Evolutionary conservation across 805 yeast genomes (phyloP).

Genomic region (Debaryomyces prosopidis): DNA sequence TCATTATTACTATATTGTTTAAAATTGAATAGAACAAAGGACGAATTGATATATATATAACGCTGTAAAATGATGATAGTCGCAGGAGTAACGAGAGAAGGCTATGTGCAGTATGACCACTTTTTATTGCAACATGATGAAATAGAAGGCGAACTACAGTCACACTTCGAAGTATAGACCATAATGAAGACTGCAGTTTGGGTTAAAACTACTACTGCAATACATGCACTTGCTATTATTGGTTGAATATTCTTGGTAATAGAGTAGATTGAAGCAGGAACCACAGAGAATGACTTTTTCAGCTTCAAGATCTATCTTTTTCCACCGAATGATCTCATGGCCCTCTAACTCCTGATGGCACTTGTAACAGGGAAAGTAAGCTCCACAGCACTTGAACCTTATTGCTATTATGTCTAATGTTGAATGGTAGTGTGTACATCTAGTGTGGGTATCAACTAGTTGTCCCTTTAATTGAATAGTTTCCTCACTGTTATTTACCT

Average conservation of each 20-base stretch:
- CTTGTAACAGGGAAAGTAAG: constrained; percentile 39
- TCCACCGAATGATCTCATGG: constrained; percentile 13
- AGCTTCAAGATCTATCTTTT: background rate
- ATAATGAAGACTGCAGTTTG: constrained; percentile 38
- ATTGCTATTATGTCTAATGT: constrained; percentile 39
- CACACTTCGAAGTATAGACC: constrained; percentile 31
- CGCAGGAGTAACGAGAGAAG: background rate
- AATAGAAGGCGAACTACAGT: background rate
- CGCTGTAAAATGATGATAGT: background rate
- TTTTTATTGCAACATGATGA: background rate
- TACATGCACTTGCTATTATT: constrained; percentile 17
- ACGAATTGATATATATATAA: too few relatives aligned
- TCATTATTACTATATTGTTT: background rate
- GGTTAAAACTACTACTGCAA: constrained; percentile 35
- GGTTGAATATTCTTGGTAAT: constrained; percentile 26
- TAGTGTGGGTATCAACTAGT: constrained; percentile 29
- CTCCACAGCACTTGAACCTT: constrained; percentile 37
- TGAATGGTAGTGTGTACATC: constrained; percentile 40
- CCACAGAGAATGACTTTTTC: constrained; percentile 38
- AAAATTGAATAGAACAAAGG: too few relatives aligned
- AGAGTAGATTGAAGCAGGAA: constrained; percentile 27
- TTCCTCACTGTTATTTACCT: background rate
- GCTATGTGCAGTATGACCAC: background rate
- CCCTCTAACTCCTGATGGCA: constrained; percentile 27
- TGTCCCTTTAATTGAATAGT: constrained; percentile 9